Percentiles rank a stretch among this genome's conserved stretches.
These are phyloP conservation scores for Sanguinoderma infundibulare DNA, from an alignment of 1,284 basidiomycete species.

Conservation along the genomic window DNA sequence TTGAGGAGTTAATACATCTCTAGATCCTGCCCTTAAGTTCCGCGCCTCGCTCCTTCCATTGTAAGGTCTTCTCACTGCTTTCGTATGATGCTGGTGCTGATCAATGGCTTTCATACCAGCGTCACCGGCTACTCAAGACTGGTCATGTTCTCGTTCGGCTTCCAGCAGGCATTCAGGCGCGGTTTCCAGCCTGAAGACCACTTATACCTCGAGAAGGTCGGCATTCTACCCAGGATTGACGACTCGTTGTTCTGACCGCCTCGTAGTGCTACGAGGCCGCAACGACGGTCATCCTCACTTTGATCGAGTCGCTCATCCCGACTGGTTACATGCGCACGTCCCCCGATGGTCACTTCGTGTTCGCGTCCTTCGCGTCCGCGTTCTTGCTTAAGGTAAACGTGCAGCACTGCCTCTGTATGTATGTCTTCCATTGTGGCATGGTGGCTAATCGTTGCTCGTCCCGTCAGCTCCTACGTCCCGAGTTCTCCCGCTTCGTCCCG, in stretches of 20 bases:
- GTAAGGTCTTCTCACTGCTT: conserved; percentile 46
- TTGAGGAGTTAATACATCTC: background rate
- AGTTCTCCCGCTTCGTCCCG: conserved; percentile 64
- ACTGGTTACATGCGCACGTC: conserved; percentile 82
- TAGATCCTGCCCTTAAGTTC: conserved; percentile 65
- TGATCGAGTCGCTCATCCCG: conserved; percentile 69
- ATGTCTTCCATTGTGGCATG: background rate
- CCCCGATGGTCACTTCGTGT: conserved; percentile 86
- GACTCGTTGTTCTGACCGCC: background rate
- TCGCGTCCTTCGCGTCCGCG: conserved; percentile 84
- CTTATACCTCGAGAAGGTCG: conserved; percentile 73
- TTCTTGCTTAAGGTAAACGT: conserved; percentile 77
- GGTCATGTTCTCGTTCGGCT: conserved; percentile 86
- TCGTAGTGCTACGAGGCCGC: conserved; percentile 73
- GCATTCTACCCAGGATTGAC: background rate
- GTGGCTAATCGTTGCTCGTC: background rate
- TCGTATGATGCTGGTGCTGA: background rate
- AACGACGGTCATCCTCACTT: conserved; percentile 64
- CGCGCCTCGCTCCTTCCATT: conserved; percentile 76
- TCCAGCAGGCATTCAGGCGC: conserved; percentile 78
- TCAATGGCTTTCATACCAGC: conserved; percentile 45
- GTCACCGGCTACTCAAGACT: conserved; percentile 78
- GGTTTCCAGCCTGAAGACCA: conserved; percentile 67
- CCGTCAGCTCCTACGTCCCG: conserved; percentile 70
- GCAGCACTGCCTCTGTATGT: background rate